Evolutionary conservation across 1,139 yeast species (phyloP).

Genomic region (Diutina neorugosa): DNA sequence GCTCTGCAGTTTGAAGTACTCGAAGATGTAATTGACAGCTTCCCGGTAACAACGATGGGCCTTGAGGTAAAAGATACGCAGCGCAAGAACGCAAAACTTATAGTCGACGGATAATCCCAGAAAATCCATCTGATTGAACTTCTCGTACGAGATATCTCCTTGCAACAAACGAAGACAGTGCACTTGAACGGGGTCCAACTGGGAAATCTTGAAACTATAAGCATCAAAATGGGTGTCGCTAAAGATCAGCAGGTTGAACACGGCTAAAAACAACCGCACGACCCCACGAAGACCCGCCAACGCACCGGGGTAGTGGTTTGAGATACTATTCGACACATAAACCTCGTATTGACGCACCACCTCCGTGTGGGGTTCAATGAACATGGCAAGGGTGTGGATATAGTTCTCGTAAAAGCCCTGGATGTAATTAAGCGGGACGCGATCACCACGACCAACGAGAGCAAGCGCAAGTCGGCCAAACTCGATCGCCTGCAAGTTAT

Average conservation of each 20-base stretch:
- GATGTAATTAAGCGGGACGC: constrained; percentile 24
- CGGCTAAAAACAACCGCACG: background rate
- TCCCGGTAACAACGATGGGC: constrained; percentile 12
- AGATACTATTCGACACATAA: background rate
- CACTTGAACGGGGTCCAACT: background rate
- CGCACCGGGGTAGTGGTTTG: background rate
- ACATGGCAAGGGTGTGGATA: constrained; percentile 29
- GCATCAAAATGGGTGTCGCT: background rate
- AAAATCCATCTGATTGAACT: constrained; percentile 6
- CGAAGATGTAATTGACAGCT: constrained; percentile 12
- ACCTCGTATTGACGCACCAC: constrained; percentile 14
- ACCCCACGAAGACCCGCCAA: background rate
- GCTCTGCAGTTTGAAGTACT: constrained; percentile 8
- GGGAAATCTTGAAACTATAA: background rate
- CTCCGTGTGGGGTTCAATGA: constrained; percentile 29
- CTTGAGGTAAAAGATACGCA: background rate
- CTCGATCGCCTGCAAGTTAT: constrained; percentile 17
- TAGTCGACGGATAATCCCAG: background rate
- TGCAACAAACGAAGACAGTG: constrained; percentile 8
- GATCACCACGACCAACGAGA: constrained; percentile 23
- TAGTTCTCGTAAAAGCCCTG: constrained; percentile 33
- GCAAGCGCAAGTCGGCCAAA: constrained; percentile 24
- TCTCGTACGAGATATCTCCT: constrained; percentile 11
- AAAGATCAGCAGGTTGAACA: background rate
- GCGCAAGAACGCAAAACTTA: background rate